Percentiles rank a stretch among this genome's conserved stretches.
phyloP scores from a whole-genome alignment of 148 eudicot species.

The Dysphania ambrosioides region DNA sequence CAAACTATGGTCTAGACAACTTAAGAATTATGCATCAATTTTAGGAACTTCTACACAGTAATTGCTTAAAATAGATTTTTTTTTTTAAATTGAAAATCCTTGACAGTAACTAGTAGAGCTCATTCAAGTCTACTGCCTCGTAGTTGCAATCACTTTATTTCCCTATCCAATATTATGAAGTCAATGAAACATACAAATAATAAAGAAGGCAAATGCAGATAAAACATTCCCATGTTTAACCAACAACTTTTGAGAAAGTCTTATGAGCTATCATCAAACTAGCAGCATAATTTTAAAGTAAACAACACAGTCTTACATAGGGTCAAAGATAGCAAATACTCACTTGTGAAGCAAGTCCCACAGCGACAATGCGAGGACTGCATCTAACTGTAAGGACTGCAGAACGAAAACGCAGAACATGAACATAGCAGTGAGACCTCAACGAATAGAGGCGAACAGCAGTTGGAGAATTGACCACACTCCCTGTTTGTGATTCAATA shows the following conservation, averaged over 20 bases:
- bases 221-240: background rate
- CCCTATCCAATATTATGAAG: background rate
- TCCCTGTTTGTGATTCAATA: conserved; percentile 51
- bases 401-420: conserved; percentile 76
- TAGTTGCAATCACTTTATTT: background rate
- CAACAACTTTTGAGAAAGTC: background rate
- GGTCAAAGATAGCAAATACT: conserved; percentile 22
- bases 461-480: conserved; percentile 54
- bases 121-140: background rate
- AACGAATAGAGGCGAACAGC: conserved; percentile 92
- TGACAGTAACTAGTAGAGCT: too few species aligned
- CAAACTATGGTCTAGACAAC: background rate
- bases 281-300: too few species aligned
- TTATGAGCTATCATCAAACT: background rate
- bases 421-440: conserved; percentile 77
- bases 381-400: conserved; percentile 80
- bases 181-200: background rate
- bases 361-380: conserved; percentile 87
- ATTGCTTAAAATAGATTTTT: background rate
- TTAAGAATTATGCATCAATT: background rate
- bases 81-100: too few species aligned
- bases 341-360: conserved; percentile 92
- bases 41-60: background rate
- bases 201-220: background rate
- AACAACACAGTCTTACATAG: background rate